phyloP scores from a whole-genome alignment of 257 asterid genomes.

The Ballota nigra region DNA sequence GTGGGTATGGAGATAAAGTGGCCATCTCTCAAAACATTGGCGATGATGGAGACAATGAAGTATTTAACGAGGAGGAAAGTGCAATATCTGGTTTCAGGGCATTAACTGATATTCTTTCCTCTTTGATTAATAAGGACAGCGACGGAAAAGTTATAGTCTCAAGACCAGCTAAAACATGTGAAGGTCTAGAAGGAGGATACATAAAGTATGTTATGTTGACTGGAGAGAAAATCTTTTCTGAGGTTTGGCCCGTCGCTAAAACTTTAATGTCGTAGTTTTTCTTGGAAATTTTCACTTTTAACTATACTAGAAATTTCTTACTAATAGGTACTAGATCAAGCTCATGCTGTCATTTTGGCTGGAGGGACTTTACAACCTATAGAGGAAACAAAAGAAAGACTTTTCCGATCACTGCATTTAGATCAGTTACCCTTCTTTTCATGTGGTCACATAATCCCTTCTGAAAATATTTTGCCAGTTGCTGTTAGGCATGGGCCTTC shows the following conservation, averaged over 20 bases:
- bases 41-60: conserved; percentile 31
- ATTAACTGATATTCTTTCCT: conserved; percentile 54
- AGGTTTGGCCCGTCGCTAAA: conserved; percentile 52
- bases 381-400: conserved; percentile 92
- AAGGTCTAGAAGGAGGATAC: conserved; percentile 60
- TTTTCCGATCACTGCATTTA: conserved; percentile 63
- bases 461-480: conserved; percentile 79
- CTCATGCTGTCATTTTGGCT: conserved; percentile 87
- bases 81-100: conserved; percentile 81
- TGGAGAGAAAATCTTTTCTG: conserved; percentile 88
- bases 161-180: conserved; percentile 36
- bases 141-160: conserved; percentile 84
- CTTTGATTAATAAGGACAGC: conserved; percentile 71
- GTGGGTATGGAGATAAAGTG: conserved; percentile 78
- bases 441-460: conserved; percentile 85
- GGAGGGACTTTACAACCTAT: conserved; percentile 98
- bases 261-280: background rate
- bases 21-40: conserved; percentile 39
- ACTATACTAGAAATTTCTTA: background rate
- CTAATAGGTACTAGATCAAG: conserved; percentile 60
- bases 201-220: conserved; percentile 94
- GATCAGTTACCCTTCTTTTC: conserved; percentile 72
- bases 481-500: conserved; percentile 90
- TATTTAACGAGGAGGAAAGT: conserved; percentile 54
- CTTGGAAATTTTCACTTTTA: background rate